These are phyloP conservation scores for Kappamyces sp. DNA, from an alignment of 192 early-diverging fungal genomes.

Conservation along the genomic window DNA sequence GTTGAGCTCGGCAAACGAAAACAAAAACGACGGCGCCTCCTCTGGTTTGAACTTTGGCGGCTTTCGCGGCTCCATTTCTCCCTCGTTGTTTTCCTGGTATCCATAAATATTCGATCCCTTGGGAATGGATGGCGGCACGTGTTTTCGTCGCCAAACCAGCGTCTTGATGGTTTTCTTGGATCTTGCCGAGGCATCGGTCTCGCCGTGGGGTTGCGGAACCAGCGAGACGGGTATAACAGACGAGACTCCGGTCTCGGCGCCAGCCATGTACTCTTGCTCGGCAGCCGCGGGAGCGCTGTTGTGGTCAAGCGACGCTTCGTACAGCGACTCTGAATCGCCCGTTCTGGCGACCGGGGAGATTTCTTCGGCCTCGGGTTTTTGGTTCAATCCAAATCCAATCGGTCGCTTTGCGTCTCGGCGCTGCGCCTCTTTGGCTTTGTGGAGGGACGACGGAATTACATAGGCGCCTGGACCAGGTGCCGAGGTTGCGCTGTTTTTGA, in stretches of 20 bases:
- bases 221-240: too few relatives aligned
- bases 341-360: too few relatives aligned
- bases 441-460: constrained; percentile 14
- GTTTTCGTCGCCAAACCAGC: constrained; percentile 47
- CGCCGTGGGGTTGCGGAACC: too few relatives aligned
- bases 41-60: constrained; percentile 35
- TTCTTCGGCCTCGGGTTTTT: neutral
- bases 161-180: constrained; percentile 16
- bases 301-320: too few relatives aligned
- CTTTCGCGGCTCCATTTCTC: constrained; percentile 40
- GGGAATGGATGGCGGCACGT: constrained; percentile 47
- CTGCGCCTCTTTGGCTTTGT: constrained; percentile 15
- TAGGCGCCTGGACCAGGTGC: constrained; percentile 45
- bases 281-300: too few relatives aligned
- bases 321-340: too few relatives aligned
- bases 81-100: constrained; percentile 46
- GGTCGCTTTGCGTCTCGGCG: constrained; percentile 18
- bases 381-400: constrained; percentile 2
- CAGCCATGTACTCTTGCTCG: too few relatives aligned
- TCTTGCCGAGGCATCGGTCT: too few relatives aligned
- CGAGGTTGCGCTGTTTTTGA: constrained; percentile 19
- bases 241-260: too few relatives aligned
- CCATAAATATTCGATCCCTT: constrained; percentile 35
- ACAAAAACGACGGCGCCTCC: constrained; percentile 32
- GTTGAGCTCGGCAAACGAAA: constrained; percentile 40